Percentiles rank a stretch among this genome's conserved stretches.
These are phyloP conservation scores for Scopulariopsis brevicaulis DNA, from an alignment of 2,329 filamentous ascomycete genomes.

Conservation along the genomic window DNA sequence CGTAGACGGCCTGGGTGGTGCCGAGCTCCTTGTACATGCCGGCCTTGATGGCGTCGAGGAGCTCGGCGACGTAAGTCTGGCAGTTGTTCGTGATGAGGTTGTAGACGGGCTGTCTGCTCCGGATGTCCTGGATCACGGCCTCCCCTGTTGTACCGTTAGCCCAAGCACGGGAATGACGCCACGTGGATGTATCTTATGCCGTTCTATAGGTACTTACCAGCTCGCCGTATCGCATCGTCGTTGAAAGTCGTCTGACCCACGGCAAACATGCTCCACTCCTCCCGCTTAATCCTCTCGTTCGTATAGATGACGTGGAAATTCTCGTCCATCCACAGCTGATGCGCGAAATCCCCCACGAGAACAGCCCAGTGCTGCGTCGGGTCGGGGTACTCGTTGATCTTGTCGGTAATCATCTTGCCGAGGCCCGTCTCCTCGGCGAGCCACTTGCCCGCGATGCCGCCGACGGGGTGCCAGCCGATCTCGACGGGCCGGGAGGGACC, in stretches of 20 bases:
- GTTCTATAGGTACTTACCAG: conserved; percentile 22
- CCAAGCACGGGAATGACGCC: background rate
- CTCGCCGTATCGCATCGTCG: conserved; percentile 37
- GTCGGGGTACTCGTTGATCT: conserved; percentile 41
- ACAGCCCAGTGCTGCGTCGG: conserved; percentile 51
- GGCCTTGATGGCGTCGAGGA: conserved; percentile 42
- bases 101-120: conserved; percentile 35
- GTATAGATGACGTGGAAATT: conserved; percentile 44
- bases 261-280: conserved; percentile 37
- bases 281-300: conserved; percentile 31
- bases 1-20: conserved; percentile 40
- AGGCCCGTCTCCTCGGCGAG: conserved; percentile 43
- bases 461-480: conserved; percentile 48
- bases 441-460: conserved; percentile 44
- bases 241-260: conserved; percentile 43
- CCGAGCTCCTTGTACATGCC: conserved; percentile 38
- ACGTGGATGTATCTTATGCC: no score
- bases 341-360: conserved; percentile 40
- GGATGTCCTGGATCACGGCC: conserved; percentile 39
- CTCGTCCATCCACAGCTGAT: conserved; percentile 53
- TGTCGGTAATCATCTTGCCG: conserved; percentile 43
- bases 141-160: conserved; percentile 23
- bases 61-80: conserved; percentile 40
- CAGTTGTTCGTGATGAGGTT: conserved; percentile 51
- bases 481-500: conserved; percentile 26